Evolutionary conservation across 495 filamentous ascomycete species (phyloP), one percentile per base, ranked within the genome.

Genomic region (Penicillium chermesinum): DNA sequence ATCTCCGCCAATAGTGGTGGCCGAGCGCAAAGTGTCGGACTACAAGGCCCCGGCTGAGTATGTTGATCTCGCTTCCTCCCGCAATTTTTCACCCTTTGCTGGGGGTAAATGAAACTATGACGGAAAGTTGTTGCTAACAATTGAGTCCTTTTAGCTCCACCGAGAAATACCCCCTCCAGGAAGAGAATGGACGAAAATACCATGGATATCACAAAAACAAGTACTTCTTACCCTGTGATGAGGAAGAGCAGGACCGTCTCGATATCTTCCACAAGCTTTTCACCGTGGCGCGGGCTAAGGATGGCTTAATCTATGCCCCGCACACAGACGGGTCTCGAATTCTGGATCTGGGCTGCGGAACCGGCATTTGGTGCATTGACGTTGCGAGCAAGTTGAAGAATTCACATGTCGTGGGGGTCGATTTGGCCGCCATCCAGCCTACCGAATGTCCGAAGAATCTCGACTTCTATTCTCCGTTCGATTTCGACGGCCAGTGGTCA

Each of bases 361-460:
- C 91, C 0, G 90, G 91, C 4, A 91, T 95, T 39, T 96, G 91
- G 91, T 78, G 82, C 16, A 91, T 94, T 57, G 86, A 93, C 53
- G 84, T 96, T 67, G 87, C 87, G 38, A 79, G 80, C 45, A 79
- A 79, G 64, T 86, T 82, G 54, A 71, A 71, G 14, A 62, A 81
- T 32, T 71, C 81, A 9, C 70, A 79, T 64, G 84, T 94, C 30
- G 69, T 82, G 30, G 88, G 88, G 4, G 74, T 88, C 8, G 91
- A 95, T 66, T 75, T 96, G 1, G 82, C 83, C 5, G 74, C 84
- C 18, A 93, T 91, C 44, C 90, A 95, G 56, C 91, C 91, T 3
- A 68, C 78, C 56, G 82, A 77, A 78, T 87, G 65, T 37, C 87
- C 88, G 57, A 76, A 52, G 81, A 91, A 66, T 53, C 89, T 55